Evolutionary conservation across 768 basidiomycete species (phyloP).

Genomic region (Peribolospora kevripleyi): DNA sequence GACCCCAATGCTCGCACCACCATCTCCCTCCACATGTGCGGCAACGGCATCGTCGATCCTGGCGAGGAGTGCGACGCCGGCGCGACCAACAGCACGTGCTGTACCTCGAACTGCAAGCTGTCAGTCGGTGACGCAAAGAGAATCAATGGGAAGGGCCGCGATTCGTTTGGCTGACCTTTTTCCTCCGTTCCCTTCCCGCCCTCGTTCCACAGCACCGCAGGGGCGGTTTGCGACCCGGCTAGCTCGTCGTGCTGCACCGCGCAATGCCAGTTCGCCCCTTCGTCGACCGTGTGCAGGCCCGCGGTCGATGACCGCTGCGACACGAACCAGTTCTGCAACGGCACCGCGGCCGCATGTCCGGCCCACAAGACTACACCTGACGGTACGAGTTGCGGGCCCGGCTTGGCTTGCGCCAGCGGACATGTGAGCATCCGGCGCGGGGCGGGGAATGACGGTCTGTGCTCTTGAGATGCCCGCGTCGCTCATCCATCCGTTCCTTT

Average conservation of each 20-base stretch:
- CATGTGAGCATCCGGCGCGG: conserved; percentile 6
- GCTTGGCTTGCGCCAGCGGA: conserved; percentile 3
- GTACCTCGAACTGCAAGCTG: conserved; percentile 37
- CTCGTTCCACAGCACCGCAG: conserved; percentile 17
- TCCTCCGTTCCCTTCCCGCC: no score
- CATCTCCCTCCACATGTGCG: conserved; percentile 9
- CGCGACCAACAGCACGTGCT: conserved; percentile 39
- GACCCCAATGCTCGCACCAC: conserved; percentile 26
- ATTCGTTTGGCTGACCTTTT: not conserved
- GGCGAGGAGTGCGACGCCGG: conserved; percentile 82
- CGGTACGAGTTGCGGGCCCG: conserved; percentile 19
- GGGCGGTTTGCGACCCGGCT: conserved; percentile 53
- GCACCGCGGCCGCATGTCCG: conserved; percentile 48
- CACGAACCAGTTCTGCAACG: conserved; percentile 45
- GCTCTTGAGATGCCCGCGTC: no score
- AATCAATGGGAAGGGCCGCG: not conserved
- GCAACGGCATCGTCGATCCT: conserved; percentile 55
- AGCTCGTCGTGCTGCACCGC: conserved; percentile 51
- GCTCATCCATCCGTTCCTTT: no score
- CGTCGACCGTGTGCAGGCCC: conserved; percentile 35
- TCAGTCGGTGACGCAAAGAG: conserved; percentile 5
- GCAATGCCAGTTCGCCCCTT: conserved; percentile 38
- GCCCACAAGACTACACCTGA: conserved; percentile 36
- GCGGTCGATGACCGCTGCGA: conserved; percentile 45
- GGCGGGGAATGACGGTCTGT: conserved; percentile 6